Base-by-base conservation (phyloP, 1,284 basidiomycete species). In the Inonotus hispidus region DNA sequence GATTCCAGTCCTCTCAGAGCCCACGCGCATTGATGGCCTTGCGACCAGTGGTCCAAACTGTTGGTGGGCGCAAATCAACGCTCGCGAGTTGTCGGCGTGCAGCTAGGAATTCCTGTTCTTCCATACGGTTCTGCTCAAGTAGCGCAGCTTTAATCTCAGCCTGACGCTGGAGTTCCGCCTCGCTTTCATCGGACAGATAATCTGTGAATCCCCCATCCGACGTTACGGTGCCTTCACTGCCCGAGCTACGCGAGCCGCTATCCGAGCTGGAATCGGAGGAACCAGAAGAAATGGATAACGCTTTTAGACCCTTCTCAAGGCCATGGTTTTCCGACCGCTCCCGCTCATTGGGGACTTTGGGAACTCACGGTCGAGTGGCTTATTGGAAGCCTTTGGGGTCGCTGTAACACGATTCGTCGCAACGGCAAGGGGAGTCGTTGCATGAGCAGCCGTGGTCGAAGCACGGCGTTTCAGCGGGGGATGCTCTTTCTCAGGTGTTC, bases 191-290 rank as follows among this genome's bases (percentile, higher is more conserved):
- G 25, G 90, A 92, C 32, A 92, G 73, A 71, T 92, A 92, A 70
- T 92, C 89, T 8, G 89, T 92, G 68, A 92, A 92, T 13, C 84
- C 88, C 8, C 89, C 90, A 67, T 91, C 89, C 11, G 88, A 90
- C 14, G 86, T 90, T 55, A 92, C 79, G 8, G 90, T 91, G 62
- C 82, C 82, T n/a, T 52, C 43, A 81, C 72, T 70, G 43, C 64
- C 59, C 23, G 69, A 66, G 65, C 79, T 79, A 66, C 81, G 43
- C 38, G 60, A 59, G 14, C 45, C 80, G 69, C 81, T 80, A 58
- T 84, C 82, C 63, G 82, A 84, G 66, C 83, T 83, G 63, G 61
- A 61, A 25, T 58, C 55, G 11, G 57, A 58, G 11, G 57, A 35
- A 14, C 35, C 49, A 41, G 50, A 53, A 25, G 53, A 43, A 8